These are phyloP conservation scores for Fusarium sp. DNA, from an alignment of 2,329 filamentous ascomycete species.

Conservation along the genomic window DNA sequence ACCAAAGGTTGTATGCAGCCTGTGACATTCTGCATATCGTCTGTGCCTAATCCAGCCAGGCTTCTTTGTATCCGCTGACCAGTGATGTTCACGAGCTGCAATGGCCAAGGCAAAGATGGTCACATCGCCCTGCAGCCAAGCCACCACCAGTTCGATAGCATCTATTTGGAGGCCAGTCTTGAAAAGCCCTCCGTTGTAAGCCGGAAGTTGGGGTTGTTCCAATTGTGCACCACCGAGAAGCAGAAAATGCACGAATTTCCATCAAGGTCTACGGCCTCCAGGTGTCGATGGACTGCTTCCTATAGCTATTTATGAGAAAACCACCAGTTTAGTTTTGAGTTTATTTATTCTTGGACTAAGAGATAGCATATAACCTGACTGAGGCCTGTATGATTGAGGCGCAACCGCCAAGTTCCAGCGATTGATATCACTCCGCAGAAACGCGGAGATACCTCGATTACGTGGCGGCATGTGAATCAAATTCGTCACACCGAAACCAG, in stretches of 20 bases:
- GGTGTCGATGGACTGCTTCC: fast-evolving
- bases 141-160: not conserved
- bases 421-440: not conserved
- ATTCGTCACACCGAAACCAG: not conserved
- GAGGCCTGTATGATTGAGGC: not conserved
- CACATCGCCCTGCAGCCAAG: not conserved
- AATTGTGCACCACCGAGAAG: too few species aligned
- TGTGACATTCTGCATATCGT: not conserved
- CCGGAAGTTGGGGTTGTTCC: not conserved
- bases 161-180: not conserved
- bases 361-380: fast-evolving
- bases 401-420: fast-evolving
- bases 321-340: fast-evolving
- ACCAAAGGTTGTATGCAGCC: fast-evolving
- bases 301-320: fast-evolving
- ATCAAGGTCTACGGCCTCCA: not conserved
- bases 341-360: not conserved
- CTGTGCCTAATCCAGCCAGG: too few species aligned
- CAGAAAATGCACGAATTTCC: not conserved
- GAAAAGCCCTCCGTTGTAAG: fast-evolving
- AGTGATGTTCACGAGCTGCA: too few species aligned
- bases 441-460: not conserved
- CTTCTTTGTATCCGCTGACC: too few species aligned
- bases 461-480: not conserved
- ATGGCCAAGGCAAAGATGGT: too few species aligned